phyloP scores from a whole-genome alignment of 176 grass and related monocot species.

The Musa troglodytarum region DNA sequence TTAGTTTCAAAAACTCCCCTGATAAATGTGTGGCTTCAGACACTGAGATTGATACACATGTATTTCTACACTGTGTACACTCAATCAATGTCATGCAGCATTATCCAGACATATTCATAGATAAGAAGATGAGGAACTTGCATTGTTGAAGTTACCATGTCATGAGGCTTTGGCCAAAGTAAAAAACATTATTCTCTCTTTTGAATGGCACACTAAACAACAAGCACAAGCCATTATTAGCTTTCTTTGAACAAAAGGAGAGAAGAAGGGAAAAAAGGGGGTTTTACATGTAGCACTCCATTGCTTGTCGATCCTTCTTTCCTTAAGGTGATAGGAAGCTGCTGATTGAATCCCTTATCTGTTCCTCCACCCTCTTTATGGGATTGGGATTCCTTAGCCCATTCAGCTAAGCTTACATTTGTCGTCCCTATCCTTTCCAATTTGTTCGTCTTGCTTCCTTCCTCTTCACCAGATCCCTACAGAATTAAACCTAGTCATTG shows the following conservation, averaged over 20 bases:
- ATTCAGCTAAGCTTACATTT: slow-evolving; percentile 63
- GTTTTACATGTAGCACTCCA: slow-evolving; percentile 71
- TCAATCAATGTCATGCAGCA: not conserved
- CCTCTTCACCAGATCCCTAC: slow-evolving; percentile 65
- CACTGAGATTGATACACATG: not conserved
- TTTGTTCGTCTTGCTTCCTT: slow-evolving; percentile 50
- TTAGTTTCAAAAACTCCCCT: too few relatives aligned
- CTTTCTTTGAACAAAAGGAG: too few relatives aligned
- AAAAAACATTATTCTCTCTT: not conserved
- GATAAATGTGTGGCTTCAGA: not conserved
- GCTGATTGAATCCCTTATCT: slow-evolving; percentile 28
- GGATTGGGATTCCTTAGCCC: slow-evolving; percentile 52
- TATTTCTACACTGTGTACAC: not conserved
- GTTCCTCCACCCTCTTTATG: slow-evolving; percentile 24
- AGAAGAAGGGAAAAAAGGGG: slow-evolving; percentile 9
- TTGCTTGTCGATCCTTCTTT: slow-evolving; percentile 63
- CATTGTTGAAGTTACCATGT: not conserved
- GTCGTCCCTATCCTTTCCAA: slow-evolving; percentile 66
- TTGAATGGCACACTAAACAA: not conserved
- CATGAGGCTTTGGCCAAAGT: too few relatives aligned
- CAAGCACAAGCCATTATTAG: too few relatives aligned
- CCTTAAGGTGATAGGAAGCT: slow-evolving; percentile 56
- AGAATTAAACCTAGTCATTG: not conserved
- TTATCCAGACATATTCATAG: not conserved
- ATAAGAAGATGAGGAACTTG: too few relatives aligned